Evolutionary conservation across 2,329 filamentous ascomycete species (phyloP).

Genomic region (Phoma sp.): DNA sequence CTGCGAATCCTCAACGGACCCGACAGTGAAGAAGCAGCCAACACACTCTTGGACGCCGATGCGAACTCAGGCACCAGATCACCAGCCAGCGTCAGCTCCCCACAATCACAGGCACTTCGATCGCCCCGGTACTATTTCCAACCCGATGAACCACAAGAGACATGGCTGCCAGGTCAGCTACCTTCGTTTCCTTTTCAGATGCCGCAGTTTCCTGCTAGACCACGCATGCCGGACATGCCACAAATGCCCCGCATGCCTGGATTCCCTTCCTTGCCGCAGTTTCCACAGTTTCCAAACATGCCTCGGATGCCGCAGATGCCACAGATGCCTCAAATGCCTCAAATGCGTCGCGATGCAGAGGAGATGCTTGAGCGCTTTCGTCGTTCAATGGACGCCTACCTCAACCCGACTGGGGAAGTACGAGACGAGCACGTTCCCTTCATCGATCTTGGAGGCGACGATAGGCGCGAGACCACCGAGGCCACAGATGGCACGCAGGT

Average conservation of each 20-base stretch:
- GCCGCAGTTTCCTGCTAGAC: conserved; percentile 44
- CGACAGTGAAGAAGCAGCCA: conserved; percentile 45
- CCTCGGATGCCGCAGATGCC: conserved; percentile 26
- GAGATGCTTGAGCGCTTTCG: conserved; percentile 47
- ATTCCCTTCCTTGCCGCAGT: conserved; percentile 40
- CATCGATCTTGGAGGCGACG: conserved; percentile 47
- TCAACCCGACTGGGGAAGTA: conserved; percentile 50
- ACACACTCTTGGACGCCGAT: conserved; percentile 42
- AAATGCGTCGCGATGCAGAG: conserved; percentile 43
- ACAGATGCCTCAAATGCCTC: conserved; percentile 36
- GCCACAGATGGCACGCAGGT: conserved; percentile 47
- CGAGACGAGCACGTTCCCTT: conserved; percentile 44
- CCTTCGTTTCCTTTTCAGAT: conserved; percentile 48
- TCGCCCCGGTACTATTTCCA: conserved; percentile 49
- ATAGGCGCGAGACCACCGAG: conserved; percentile 41
- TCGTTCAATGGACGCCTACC: conserved; percentile 53
- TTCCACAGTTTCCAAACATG: conserved; percentile 43
- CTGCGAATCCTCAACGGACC: conserved; percentile 53
- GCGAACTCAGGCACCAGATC: conserved; percentile 35
- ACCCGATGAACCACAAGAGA: conserved; percentile 47
- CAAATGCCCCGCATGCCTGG: conserved; percentile 43
- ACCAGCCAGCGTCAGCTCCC: conserved; percentile 42
- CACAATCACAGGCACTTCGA: conserved; percentile 39
- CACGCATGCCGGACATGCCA: conserved; percentile 37
- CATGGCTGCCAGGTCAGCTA: conserved; percentile 47